A percentile compares a stretch with the other conserved stretches of the same genome.
Conservation (phyloP, 148 eudicot species). For the Pouteria glomerata region DNA sequence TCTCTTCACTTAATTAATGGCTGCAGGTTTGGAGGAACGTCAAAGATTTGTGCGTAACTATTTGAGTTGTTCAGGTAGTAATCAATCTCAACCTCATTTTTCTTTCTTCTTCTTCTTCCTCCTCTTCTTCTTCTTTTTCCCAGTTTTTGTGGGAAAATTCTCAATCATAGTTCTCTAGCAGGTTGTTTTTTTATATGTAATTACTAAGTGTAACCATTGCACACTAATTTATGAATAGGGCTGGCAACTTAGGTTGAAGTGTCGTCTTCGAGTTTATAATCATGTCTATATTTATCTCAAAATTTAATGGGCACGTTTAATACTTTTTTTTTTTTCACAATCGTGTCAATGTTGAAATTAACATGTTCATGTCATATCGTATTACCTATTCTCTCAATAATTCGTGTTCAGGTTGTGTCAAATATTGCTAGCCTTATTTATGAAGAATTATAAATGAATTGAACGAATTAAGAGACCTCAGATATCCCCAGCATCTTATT, state of each 20-base stretch:
- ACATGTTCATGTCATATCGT: too few relatives aligned
- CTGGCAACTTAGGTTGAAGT: too few relatives aligned
- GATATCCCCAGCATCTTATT: background rate
- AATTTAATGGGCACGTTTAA: too few relatives aligned
- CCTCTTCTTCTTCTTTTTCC: background rate
- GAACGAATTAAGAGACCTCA: background rate
- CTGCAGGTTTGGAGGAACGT: constrained; percentile 72
- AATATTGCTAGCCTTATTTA: too few relatives aligned
- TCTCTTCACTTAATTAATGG: constrained; percentile 7
- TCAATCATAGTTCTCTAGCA: background rate
- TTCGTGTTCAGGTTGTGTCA: too few relatives aligned
- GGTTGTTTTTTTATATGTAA: background rate
- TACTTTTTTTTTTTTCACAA: too few relatives aligned
- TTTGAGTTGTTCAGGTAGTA: constrained; percentile 64
- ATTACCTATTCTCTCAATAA: too few relatives aligned
- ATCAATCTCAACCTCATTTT: background rate
- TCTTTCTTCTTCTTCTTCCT: background rate
- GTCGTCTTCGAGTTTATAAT: too few relatives aligned
- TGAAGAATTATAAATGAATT: background rate
- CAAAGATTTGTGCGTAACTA: constrained; percentile 53
- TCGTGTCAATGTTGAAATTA: too few relatives aligned
- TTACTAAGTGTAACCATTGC: background rate
- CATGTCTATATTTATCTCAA: too few relatives aligned
- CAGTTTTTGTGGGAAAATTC: too few relatives aligned
- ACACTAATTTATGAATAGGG: too few relatives aligned